Base-by-base conservation (phyloP, 2,329 filamentous ascomycete species). In the Trichoderma afroharzianum region DNA sequence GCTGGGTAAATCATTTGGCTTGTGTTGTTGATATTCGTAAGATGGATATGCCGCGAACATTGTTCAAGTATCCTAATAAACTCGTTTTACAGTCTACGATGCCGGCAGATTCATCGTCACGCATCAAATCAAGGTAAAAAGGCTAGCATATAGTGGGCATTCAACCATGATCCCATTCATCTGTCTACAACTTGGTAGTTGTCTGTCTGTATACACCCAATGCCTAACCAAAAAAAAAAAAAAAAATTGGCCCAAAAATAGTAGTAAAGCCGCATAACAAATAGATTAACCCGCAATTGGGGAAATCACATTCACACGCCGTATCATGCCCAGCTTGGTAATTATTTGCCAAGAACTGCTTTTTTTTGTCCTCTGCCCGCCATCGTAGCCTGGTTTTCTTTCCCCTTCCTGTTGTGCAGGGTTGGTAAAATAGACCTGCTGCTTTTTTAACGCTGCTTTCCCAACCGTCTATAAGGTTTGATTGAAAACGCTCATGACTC, bases 381-480 rank as follows among this genome's bases (percentile, higher is more conserved):
- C 12, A 6, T 39, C 6, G 21, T 50, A 47, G 32, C 50, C 26
- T 59, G 33, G 33, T 43, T 63, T 39, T n/a, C 39, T 26, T 3
- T 7, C 32, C 32, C n/a, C 11, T 26, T 62, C 24, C 15, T 28
- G 18, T 57, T 12, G 11, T 68, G 24, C n/a, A 26, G 28, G 62
- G 36, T 50, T 32, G 24, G 63, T 36, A 36, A 18, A 18, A 18
- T 58, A 47, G 55, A 50, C 57, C 39, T 69, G 66, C 28, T 59
- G 33, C 33, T 43, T 39, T 39, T 55, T 61, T n/a, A 21, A 67
- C 57, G 57, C 66, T 61, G 39, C 66, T 28, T 32, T 62, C 39
- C 39, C 57, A 50, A 50, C 57, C 57, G 66, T 69, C 66, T 69
- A 69, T 69, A 69, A 69, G 30, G 28, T 30, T 68, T 59, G 36